Conservation (phyloP, 108 stramenopile genomes). For the Cyclotella baltica region DNA sequence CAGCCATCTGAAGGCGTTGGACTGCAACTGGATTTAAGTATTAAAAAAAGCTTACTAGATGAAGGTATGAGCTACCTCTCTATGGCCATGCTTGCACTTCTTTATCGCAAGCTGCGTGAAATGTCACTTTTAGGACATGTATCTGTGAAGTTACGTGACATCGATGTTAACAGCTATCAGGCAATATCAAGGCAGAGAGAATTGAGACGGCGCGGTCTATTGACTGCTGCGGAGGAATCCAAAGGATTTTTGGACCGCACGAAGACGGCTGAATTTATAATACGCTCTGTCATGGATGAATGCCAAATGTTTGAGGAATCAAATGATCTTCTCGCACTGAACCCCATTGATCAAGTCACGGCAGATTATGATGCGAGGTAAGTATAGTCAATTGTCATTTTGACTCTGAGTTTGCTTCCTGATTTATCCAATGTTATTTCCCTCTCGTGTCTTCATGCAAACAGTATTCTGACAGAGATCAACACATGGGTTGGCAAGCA, state of each 20-base stretch:
- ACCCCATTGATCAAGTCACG: neutral
- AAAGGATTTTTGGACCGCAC: conserved; percentile 13
- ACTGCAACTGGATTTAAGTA: neutral
- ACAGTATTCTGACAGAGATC: neutral
- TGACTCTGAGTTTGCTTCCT: neutral
- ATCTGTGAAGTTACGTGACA: conserved; percentile 25
- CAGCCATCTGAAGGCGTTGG: neutral
- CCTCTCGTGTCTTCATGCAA: neutral
- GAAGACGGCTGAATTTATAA: conserved; percentile 3
- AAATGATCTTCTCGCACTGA: conserved; percentile 2
- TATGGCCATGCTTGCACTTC: conserved; percentile 20
- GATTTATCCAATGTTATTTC: too few species aligned
- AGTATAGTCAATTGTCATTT: neutral
- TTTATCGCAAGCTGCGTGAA: conserved; percentile 22
- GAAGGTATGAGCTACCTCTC: conserved; percentile 11
- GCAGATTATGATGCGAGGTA: conserved; percentile 8
- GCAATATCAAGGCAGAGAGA: conserved; percentile 9
- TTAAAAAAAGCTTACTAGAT: neutral
- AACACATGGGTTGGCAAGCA: neutral
- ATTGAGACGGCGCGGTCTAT: neutral
- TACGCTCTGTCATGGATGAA: conserved; percentile 22
- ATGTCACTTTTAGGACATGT: conserved; percentile 29
- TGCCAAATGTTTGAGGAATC: conserved; percentile 24
- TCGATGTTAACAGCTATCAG: conserved; percentile 30
- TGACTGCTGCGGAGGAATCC: neutral